phyloP scores from a whole-genome alignment of 345 rosid genomes.

The Corchorus capsularis region DNA sequence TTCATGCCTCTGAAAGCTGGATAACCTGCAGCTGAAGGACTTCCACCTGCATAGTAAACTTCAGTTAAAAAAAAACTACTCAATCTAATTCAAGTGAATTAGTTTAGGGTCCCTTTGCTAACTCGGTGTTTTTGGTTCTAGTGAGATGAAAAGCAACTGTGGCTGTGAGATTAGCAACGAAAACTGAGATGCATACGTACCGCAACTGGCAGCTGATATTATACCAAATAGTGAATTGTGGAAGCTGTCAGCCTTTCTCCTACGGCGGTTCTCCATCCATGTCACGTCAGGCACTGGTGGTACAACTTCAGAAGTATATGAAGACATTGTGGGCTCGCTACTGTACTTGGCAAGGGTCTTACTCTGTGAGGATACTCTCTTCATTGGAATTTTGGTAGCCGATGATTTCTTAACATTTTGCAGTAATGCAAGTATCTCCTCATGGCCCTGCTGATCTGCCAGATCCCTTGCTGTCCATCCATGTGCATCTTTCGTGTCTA shows the following conservation, averaged over 20 bases:
- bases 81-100: background rate
- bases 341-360: conserved; percentile 55
- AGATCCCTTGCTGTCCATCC: conserved; percentile 80
- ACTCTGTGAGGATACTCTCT: conserved; percentile 18
- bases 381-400: conserved; percentile 20
- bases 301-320: conserved; percentile 24
- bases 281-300: conserved; percentile 35
- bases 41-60: conserved; percentile 37
- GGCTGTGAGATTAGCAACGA: no score
- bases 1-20: conserved; percentile 18
- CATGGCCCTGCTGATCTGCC: conserved; percentile 83
- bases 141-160: no score
- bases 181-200: conserved; percentile 26
- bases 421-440: conserved; percentile 57
- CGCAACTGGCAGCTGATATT: conserved; percentile 65
- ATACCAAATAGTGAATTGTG: conserved; percentile 76
- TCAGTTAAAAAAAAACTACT: background rate
- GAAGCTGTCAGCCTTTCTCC: conserved; percentile 51
- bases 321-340: conserved; percentile 58
- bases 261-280: conserved; percentile 31
- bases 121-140: background rate
- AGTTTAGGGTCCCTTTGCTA: background rate
- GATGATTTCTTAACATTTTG: conserved; percentile 20
- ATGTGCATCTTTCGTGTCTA: conserved; percentile 54
- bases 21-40: conserved; percentile 19